phyloP scores from a whole-genome alignment of 139 green algal genomes.

The Ostreobium quekettii region DNA sequence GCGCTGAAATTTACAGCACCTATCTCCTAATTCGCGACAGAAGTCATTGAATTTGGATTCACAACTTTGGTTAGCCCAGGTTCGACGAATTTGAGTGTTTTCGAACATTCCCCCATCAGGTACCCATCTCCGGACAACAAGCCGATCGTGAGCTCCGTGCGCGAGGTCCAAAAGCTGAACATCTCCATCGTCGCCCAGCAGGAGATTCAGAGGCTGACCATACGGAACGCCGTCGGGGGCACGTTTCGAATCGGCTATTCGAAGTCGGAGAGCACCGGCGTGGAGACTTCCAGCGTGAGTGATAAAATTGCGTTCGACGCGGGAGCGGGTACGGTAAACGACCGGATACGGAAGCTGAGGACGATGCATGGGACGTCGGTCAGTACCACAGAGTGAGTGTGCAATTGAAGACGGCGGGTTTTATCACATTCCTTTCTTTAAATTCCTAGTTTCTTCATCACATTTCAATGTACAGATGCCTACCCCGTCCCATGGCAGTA shows the following conservation, averaged over 20 bases:
- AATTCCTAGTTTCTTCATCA: no score
- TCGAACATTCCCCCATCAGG: not conserved
- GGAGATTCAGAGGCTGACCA: constrained; percentile 1
- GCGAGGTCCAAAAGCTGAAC: constrained; percentile 5
- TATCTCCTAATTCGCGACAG: no score
- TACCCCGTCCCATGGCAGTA: no score
- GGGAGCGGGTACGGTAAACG: not conserved
- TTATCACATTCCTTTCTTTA: no score
- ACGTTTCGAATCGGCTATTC: constrained; percentile 3
- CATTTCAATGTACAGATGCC: no score
- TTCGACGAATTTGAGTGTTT: no score
- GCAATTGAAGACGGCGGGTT: no score
- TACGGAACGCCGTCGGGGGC: not conserved
- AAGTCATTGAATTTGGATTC: no score
- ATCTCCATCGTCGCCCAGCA: not conserved
- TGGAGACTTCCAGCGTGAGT: not conserved
- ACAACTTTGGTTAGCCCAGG: no score
- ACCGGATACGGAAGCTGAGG: not conserved
- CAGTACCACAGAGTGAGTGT: not conserved
- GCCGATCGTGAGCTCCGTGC: not conserved
- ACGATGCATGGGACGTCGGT: not conserved
- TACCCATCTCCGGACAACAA: not conserved
- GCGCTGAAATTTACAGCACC: no score
- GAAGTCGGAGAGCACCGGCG: not conserved
- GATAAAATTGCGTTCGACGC: not conserved